phyloP scores from a whole-genome alignment of 768 basidiomycete genomes.

The Mycena galopus region DNA sequence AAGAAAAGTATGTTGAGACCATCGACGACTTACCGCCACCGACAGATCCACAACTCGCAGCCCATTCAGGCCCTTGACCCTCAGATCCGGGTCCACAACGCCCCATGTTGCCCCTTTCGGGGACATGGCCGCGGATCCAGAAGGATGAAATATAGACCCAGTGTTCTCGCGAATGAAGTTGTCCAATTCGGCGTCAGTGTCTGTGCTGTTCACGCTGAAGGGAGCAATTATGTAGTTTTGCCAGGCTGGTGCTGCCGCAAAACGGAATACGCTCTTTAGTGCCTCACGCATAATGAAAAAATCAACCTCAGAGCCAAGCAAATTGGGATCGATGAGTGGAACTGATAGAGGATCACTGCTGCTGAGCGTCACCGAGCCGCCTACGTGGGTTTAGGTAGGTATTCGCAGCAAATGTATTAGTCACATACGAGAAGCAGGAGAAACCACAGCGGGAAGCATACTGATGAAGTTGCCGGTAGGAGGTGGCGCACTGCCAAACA shows the following conservation, averaged over 20 bases:
- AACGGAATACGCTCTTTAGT: neutral
- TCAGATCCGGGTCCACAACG: constrained; percentile 49
- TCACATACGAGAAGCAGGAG: constrained; percentile 15
- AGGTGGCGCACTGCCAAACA: neutral
- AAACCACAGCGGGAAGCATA: constrained; percentile 5
- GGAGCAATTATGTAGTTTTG: neutral
- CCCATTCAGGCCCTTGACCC: constrained; percentile 15
- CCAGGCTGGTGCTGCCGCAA: neutral
- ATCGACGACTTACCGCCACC: constrained; percentile 31
- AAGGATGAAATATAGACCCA: neutral
- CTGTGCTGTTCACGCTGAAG: neutral
- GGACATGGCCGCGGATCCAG: constrained; percentile 48
- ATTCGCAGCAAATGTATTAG: neutral
- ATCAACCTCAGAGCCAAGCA: neutral
- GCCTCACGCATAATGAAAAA: constrained; percentile 2
- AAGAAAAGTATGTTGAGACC: neutral
- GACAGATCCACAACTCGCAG: constrained; percentile 55
- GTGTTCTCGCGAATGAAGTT: neutral
- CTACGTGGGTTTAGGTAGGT: neutral
- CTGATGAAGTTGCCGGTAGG: constrained; percentile 11
- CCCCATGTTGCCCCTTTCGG: constrained; percentile 42
- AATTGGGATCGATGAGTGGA: neutral
- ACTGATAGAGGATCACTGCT: neutral
- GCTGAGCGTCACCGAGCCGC: neutral
- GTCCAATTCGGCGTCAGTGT: neutral